phyloP scores from a whole-genome alignment of 2,329 filamentous ascomycete species.

The Aspergillus spinulosporus region DNA sequence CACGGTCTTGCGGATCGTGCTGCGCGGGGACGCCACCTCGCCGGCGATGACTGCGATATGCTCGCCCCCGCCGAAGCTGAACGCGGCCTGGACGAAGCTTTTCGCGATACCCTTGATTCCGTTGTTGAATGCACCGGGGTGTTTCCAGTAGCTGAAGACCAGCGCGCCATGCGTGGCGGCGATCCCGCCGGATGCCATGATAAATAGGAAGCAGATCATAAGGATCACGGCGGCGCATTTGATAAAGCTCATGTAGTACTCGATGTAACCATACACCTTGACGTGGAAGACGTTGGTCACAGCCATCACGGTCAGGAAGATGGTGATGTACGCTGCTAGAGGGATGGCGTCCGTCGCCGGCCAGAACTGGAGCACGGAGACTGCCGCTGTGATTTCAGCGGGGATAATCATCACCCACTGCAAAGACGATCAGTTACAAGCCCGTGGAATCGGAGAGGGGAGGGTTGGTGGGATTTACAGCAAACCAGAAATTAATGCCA shows the following conservation, averaged over 20 bases:
- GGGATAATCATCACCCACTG: conserved; percentile 21
- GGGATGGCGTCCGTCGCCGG: conserved; percentile 26
- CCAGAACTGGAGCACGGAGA: conserved; percentile 37
- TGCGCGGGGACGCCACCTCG: conserved; percentile 31
- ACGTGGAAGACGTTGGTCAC: conserved; percentile 32
- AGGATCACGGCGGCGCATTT: conserved; percentile 34
- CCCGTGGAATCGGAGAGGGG: neutral
- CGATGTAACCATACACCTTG: conserved; percentile 27
- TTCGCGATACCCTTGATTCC: conserved; percentile 39
- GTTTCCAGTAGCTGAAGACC: conserved; percentile 34
- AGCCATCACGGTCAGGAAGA: conserved; percentile 32
- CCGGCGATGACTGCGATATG: conserved; percentile 38
- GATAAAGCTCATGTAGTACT: conserved; percentile 32
- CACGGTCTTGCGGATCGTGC: conserved; percentile 33
- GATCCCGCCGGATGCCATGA: conserved; percentile 39
- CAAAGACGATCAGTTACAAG: neutral
- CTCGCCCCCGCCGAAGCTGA: conserved; percentile 35
- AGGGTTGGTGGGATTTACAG: conserved; percentile 13
- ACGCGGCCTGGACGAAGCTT: conserved; percentile 37
- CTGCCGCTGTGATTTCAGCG: conserved; percentile 38
- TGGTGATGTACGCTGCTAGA: conserved; percentile 36
- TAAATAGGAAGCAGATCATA: conserved; percentile 39
- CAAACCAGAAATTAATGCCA: conserved; percentile 39
- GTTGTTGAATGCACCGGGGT: conserved; percentile 32
- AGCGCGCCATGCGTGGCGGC: conserved; percentile 34